Conservation (phyloP, 2,329 filamentous ascomycete species). For the Bisporella sp. region DNA sequence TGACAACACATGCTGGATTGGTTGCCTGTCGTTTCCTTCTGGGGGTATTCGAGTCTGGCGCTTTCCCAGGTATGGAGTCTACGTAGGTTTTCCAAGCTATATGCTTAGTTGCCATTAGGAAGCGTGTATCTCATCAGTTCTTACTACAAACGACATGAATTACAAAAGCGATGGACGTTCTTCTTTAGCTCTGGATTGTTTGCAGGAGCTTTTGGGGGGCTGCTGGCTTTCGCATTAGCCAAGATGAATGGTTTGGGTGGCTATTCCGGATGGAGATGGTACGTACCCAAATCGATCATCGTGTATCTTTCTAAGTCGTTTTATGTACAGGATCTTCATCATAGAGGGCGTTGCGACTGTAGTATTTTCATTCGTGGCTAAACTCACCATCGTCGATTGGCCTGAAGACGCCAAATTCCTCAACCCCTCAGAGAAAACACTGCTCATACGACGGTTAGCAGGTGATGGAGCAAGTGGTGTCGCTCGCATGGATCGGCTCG, state of each 20-base stretch:
- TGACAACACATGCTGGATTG: constrained; percentile 52
- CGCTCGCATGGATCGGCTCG: constrained; percentile 22
- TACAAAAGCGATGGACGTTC: constrained; percentile 42
- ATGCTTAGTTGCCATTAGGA: not conserved
- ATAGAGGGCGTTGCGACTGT: constrained; percentile 35
- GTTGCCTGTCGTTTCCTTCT: constrained; percentile 64
- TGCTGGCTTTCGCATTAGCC: constrained; percentile 47
- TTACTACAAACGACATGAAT: constrained; percentile 43
- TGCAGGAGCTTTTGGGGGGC: constrained; percentile 48
- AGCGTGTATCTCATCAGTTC: constrained; percentile 38
- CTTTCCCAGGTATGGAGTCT: constrained; percentile 47
- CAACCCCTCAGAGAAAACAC: constrained; percentile 29
- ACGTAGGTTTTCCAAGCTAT: not conserved
- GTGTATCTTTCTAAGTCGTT: not conserved
- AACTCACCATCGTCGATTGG: constrained; percentile 42
- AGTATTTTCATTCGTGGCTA: constrained; percentile 27
- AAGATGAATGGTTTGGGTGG: constrained; percentile 45
- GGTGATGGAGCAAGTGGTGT: constrained; percentile 10
- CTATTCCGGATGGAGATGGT: constrained; percentile 30
- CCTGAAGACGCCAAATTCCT: constrained; percentile 36
- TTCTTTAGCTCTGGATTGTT: constrained; percentile 47
- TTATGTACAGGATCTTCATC: constrained; percentile 32
- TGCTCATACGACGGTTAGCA: constrained; percentile 17
- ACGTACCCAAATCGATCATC: constrained; percentile 29
- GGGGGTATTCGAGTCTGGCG: constrained; percentile 42